These are phyloP conservation scores for Neodidymelliopsis sp. DNA, from an alignment of 2,329 filamentous ascomycete genomes.

Conservation along the genomic window DNA sequence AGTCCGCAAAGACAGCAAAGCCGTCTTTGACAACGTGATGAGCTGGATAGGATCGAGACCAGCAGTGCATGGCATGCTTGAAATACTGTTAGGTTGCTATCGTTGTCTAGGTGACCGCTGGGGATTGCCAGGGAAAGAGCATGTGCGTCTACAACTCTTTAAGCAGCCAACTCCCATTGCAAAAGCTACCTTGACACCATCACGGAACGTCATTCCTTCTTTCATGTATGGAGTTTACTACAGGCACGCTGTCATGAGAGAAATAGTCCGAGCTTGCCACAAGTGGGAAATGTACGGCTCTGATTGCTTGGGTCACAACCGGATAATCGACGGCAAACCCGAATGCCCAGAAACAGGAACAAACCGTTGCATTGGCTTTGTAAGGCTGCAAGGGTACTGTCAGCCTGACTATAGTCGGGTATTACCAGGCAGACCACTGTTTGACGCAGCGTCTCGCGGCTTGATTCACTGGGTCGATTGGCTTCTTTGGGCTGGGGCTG, in stretches of 20 bases:
- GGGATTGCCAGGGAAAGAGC: neutral
- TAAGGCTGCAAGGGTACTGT: neutral
- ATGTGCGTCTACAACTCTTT: neutral
- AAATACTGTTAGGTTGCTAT: too few species aligned
- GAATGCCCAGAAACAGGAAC: neutral
- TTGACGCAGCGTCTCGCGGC: neutral
- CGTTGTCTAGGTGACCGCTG: too few species aligned
- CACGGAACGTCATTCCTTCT: neutral
- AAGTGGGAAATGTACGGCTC: too few species aligned
- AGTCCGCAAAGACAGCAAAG: too few species aligned
- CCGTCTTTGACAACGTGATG: too few species aligned
- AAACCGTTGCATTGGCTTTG: neutral
- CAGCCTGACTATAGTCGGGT: neutral
- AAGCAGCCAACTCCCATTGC: neutral
- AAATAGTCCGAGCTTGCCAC: neutral
- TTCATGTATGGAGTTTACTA: neutral
- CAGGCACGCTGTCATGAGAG: neutral
- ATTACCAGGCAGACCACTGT: neutral
- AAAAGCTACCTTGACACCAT: too few species aligned
- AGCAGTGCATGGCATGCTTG: too few species aligned
- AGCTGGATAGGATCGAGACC: too few species aligned
- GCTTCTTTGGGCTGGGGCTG: neutral
- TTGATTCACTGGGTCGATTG: neutral
- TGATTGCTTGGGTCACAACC: too few species aligned
- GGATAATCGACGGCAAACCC: too few species aligned